Evolutionary conservation across 345 rosid species (phyloP), one percentile per base, ranked within the genome.

Genomic region (Kandelia obovata): DNA sequence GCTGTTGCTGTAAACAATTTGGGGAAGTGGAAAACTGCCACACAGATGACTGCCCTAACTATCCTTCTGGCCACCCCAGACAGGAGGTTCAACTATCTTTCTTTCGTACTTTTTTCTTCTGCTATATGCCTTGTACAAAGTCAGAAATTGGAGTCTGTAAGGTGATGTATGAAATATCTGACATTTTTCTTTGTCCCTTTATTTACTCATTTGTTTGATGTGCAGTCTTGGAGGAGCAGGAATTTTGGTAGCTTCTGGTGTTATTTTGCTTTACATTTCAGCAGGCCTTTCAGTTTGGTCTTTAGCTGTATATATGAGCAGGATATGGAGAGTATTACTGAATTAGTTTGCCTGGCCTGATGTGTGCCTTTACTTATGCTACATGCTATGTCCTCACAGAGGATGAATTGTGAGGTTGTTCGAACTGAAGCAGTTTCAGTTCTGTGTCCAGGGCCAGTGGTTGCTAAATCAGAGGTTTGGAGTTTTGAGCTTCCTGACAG

Each of bases 21-120:
- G 83, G 99, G 99, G 47, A 95, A 95, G 79, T 91, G 97, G 99
- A 95, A 95, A 88, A 95, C 99, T 15, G 99, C 99, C n/a, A 80
- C 96, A 35, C 99, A 95, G 85, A 95, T 95, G 99, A 82, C 70
- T 75, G 97, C 99, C 2, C 72, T 95, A 64, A 92, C 89, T 68
- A 87, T 95, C 83, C 92, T 95, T 37, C 81, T 95, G 70, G 96
- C 94, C 52, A 86, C 89, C 67, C 84, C 92, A 76, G 96, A 92
- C 73, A 84, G 84, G 87, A 85, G 90, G 96, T 89, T 51, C 15
- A n/a, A 19, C 23, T 58, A 53, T n/a, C 60, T 66, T 68, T 30
- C 46, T 31, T 27, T 66, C 34, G n/a, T 20, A 25, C 39, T 46
- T 21, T 27, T 65, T 35, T 53, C 37, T 71, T 20, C 9, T 56